phyloP scores from a whole-genome alignment of 1,284 basidiomycete species.

The Ceraceosorus guamensis region DNA sequence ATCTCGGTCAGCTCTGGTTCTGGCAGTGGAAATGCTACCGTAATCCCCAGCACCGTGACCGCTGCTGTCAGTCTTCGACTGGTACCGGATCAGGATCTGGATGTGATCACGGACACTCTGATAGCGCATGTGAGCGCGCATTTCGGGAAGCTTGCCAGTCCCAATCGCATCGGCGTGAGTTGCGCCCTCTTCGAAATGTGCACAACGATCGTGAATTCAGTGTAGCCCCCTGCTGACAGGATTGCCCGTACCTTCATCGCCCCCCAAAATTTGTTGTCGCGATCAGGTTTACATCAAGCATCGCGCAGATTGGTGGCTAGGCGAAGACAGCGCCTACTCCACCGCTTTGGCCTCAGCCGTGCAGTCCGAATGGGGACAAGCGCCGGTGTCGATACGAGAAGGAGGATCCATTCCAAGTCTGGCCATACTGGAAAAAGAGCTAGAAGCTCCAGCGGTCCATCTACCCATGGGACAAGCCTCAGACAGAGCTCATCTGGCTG shows the following conservation, averaged over 20 bases:
- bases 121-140: constrained; percentile 39
- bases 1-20: constrained; percentile 17
- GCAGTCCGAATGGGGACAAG: constrained; percentile 70
- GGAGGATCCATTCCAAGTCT: constrained; percentile 75
- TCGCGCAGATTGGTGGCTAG: constrained; percentile 92
- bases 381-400: constrained; percentile 56
- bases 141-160: no score
- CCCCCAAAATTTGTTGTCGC: constrained; percentile 1
- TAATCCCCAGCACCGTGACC: constrained; percentile 34
- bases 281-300: constrained; percentile 63
- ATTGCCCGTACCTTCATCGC: no score
- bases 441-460: constrained; percentile 66
- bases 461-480: constrained; percentile 67
- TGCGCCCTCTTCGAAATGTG: constrained; percentile 61
- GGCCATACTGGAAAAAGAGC: constrained; percentile 83
- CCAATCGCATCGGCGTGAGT: no score
- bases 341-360: constrained; percentile 72
- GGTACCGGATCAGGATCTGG: constrained; percentile 83
- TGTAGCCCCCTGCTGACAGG: no score
- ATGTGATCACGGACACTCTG: constrained; percentile 62
- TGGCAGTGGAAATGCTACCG: constrained; percentile 32
- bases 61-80: constrained; percentile 60
- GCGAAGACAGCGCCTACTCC: constrained; percentile 74
- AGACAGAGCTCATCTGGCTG: constrained; percentile 78
- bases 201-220: constrained; percentile 50